A percentile compares a stretch with the other conserved stretches of the same genome.
These are phyloP conservation scores for Populus deltoides DNA, from an alignment of 345 rosid species.

Conservation along the genomic window DNA sequence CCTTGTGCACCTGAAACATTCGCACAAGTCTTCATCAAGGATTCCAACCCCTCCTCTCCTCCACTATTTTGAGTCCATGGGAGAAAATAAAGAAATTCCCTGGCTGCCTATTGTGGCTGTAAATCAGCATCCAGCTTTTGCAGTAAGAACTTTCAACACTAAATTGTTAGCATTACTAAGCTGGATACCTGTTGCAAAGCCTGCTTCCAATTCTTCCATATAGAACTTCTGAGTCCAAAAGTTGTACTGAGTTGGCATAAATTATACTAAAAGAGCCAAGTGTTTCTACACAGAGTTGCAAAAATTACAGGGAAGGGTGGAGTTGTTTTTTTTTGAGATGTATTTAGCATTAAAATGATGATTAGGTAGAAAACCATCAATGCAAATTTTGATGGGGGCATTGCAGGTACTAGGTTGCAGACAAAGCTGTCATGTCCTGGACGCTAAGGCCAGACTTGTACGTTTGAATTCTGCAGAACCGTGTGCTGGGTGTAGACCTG, in stretches of 20 bases:
- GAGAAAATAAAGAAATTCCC: background rate
- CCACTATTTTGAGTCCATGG: background rate
- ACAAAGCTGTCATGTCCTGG: rapidly evolving
- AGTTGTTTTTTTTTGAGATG: rapidly evolving
- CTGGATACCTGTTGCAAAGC: no score
- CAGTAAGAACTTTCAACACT: no score
- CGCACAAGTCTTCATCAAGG: background rate
- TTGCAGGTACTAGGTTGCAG: rapidly evolving
- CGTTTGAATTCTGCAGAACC: no score
- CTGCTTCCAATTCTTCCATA: no score
- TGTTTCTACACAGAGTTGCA: rapidly evolving
- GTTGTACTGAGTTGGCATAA: no score
- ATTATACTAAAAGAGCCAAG: no score
- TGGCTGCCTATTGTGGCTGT: background rate
- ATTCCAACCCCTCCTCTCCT: background rate
- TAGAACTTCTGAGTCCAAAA: no score
- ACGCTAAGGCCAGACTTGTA: rapidly evolving
- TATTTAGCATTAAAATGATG: rapidly evolving
- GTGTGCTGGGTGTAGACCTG: no score
- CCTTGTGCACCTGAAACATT: background rate
- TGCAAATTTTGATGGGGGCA: rapidly evolving
- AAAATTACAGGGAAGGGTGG: rapidly evolving
- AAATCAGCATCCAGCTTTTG: background rate
- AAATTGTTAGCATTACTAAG: no score
- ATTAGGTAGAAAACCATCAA: rapidly evolving